phyloP scores from a whole-genome alignment of 1,139 yeast genomes.

The Geotrichum reessii region DNA sequence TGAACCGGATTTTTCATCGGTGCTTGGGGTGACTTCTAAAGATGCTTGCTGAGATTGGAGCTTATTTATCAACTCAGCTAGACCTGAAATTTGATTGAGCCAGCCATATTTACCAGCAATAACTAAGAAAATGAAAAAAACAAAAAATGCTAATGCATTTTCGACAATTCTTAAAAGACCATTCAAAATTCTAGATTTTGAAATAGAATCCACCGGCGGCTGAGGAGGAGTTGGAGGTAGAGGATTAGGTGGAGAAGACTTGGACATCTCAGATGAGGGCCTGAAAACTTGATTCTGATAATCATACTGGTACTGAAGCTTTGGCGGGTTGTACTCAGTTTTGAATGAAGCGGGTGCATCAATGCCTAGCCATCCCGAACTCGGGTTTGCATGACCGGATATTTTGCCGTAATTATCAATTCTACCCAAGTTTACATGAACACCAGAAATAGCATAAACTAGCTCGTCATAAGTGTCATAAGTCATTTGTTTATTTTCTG shows the following conservation, averaged over 20 bases:
- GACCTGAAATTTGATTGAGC: slow-evolving; percentile 36
- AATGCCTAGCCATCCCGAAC: slow-evolving; percentile 15
- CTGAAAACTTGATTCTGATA: slow-evolving; percentile 6
- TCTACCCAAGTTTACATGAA: slow-evolving; percentile 30
- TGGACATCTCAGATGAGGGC: slow-evolving; percentile 15
- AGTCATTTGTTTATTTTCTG: background rate
- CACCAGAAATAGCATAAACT: slow-evolving; percentile 32
- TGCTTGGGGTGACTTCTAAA: background rate
- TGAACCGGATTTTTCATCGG: background rate
- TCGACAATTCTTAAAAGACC: slow-evolving; percentile 40
- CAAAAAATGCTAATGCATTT: slow-evolving; percentile 44
- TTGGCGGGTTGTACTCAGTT: slow-evolving; percentile 5
- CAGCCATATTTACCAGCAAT: slow-evolving; percentile 40
- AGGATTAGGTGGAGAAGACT: slow-evolving; percentile 19
- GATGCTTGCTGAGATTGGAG: slow-evolving; percentile 2
- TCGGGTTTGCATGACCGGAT: background rate
- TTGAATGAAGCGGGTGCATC: slow-evolving; percentile 16
- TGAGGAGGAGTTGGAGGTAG: slow-evolving; percentile 21
- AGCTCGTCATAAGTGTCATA: slow-evolving; percentile 20
- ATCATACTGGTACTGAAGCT: slow-evolving; percentile 5
- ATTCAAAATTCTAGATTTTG: slow-evolving; percentile 24
- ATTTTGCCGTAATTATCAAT: background rate
- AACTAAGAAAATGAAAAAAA: slow-evolving; percentile 35
- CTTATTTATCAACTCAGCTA: slow-evolving; percentile 8
- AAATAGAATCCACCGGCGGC: slow-evolving; percentile 18